phyloP scores from a whole-genome alignment of 1,284 basidiomycete species.

The Thecaphora thlaspeos region DNA sequence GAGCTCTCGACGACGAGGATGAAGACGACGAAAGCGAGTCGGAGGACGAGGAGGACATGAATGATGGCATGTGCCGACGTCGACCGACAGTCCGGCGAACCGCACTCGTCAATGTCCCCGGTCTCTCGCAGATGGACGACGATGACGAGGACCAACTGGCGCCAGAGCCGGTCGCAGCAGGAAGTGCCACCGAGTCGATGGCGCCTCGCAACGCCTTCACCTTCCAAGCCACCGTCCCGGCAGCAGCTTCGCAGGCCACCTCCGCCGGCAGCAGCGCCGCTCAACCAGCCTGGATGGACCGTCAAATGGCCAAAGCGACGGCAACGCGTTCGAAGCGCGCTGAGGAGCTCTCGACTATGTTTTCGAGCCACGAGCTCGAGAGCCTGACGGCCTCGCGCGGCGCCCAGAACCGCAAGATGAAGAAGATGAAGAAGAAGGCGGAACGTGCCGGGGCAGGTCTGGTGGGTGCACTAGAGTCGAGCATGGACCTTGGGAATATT shows the following conservation, averaged over 20 bases:
- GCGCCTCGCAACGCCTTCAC: no score
- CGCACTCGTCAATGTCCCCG: slow-evolving; percentile 6
- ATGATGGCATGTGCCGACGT: background rate
- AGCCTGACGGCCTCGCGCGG: slow-evolving; percentile 17
- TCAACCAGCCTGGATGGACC: slow-evolving; percentile 10
- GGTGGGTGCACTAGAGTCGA: slow-evolving; percentile 12
- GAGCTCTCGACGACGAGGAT: slow-evolving; percentile 7
- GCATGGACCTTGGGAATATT: no score
- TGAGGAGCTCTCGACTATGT: slow-evolving; percentile 21
- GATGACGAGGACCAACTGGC: slow-evolving; percentile 3
- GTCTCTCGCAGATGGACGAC: slow-evolving; percentile 4
- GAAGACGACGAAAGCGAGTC: slow-evolving; percentile 7
- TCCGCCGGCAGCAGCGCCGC: background rate
- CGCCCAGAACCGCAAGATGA: slow-evolving; percentile 15
- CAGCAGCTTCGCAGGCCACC: background rate
- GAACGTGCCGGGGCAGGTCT: slow-evolving; percentile 29
- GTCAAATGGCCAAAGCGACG: slow-evolving; percentile 14
- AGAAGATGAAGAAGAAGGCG: slow-evolving; percentile 34
- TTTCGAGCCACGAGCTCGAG: slow-evolving; percentile 20
- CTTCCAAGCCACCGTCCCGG: background rate
- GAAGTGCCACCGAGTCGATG: no score
- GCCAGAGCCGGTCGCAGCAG: background rate
- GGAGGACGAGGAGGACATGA: slow-evolving; percentile 3
- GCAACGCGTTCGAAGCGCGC: slow-evolving; percentile 6
- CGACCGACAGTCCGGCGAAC: background rate